phyloP scores from a whole-genome alignment of 345 rosid species.

The Aquilaria malaccensis region DNA sequence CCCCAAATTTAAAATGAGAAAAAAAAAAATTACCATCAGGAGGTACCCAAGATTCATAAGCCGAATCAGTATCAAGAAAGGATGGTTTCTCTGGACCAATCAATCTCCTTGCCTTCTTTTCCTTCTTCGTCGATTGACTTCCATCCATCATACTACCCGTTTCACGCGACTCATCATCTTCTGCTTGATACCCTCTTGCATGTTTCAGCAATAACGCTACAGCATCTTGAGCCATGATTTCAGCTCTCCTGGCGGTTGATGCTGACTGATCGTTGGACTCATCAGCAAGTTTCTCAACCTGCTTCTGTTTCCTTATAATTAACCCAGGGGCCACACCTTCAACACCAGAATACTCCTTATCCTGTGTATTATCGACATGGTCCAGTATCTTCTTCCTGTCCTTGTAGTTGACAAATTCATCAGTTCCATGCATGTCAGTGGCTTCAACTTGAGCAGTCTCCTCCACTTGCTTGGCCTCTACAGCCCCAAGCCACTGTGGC shows the following conservation, averaged over 20 bases:
- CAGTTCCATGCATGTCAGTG: conserved; percentile 30
- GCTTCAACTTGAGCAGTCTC: conserved; percentile 26
- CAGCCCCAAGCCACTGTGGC: conserved; percentile 98
- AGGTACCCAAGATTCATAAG: conserved; percentile 81
- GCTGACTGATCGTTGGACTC: conserved; percentile 21
- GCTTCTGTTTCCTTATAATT: conserved; percentile 75
- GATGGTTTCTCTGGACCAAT: conserved; percentile 79
- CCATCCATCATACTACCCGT: conserved; percentile 22
- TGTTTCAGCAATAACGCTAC: conserved; percentile 85
- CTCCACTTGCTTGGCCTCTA: conserved; percentile 42
- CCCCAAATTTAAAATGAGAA: neutral
- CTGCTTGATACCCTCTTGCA: conserved; percentile 52
- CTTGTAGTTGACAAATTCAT: conserved; percentile 76
- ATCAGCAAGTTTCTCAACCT: conserved; percentile 32
- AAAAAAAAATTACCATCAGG: conserved; percentile 63
- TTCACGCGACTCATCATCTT: conserved; percentile 33
- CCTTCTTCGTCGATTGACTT: conserved; percentile 27
- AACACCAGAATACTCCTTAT: conserved; percentile 22
- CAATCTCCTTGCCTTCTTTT: conserved; percentile 47
- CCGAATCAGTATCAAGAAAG: conserved; percentile 42
- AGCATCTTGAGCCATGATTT: conserved; percentile 64
- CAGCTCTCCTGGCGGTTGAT: conserved; percentile 38
- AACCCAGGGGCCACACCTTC: conserved; percentile 63
- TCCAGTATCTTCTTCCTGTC: conserved; percentile 58
- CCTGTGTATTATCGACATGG: conserved; percentile 12